Conservation (phyloP, 2,329 filamentous ascomycete species). For the Bipolaris sorokiniana region DNA sequence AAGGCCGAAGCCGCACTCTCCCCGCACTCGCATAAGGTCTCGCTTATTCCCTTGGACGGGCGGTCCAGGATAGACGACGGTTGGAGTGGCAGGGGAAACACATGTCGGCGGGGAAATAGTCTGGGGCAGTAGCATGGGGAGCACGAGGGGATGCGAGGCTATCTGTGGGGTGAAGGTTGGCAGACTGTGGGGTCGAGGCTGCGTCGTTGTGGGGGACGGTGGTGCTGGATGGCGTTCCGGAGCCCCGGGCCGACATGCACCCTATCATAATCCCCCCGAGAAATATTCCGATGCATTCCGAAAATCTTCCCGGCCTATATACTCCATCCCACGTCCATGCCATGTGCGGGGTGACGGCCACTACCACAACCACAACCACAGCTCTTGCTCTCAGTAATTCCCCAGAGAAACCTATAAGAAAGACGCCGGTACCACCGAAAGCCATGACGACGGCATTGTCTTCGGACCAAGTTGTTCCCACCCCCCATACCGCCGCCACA, state of each 20-base stretch:
- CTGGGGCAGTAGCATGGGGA: not conserved
- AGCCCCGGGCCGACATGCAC: conserved; percentile 21
- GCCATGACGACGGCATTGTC: not conserved
- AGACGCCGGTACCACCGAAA: conserved; percentile 10
- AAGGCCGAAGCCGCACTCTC: conserved; percentile 12
- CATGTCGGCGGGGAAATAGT: not conserved
- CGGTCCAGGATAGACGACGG: conserved; percentile 1
- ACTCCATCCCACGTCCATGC: no score
- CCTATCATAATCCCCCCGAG: conserved; percentile 17
- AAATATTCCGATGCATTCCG: not conserved
- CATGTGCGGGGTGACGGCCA: not conserved
- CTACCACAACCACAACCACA: not conserved
- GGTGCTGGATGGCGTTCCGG: not conserved
- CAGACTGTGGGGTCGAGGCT: conserved; percentile 2
- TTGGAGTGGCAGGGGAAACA: not conserved
- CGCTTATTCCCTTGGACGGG: conserved; percentile 16
- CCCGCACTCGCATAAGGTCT: conserved; percentile 13
- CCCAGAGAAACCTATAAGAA: conserved; percentile 13
- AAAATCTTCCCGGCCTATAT: no score
- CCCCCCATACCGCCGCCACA: not conserved
- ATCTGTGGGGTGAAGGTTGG: not conserved
- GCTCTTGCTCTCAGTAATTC: not conserved
- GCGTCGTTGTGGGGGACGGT: conserved; percentile 7
- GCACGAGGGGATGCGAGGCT: not conserved
- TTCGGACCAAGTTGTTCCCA: not conserved